Conservation (phyloP, 2,329 filamentous ascomycete genomes). For the Fonsecaea monophora region DNA sequence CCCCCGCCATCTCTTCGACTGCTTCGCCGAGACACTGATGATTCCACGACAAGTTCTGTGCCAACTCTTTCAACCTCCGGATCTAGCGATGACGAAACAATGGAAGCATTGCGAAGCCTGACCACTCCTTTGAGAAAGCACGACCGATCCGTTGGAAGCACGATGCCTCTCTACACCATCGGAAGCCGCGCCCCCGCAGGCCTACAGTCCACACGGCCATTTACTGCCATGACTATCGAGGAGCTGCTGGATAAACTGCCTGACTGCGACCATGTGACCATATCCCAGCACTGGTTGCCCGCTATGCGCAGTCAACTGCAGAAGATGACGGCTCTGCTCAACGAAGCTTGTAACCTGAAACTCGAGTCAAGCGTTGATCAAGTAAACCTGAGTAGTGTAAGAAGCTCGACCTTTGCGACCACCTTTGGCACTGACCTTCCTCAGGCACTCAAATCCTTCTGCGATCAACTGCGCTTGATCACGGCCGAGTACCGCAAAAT, state of each 20-base stretch:
- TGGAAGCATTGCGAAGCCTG: conserved; percentile 32
- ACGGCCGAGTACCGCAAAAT: conserved; percentile 29
- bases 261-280: conserved; percentile 15
- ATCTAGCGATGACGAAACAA: conserved; percentile 26
- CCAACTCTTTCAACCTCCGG: conserved; percentile 25
- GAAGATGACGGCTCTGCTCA: conserved; percentile 28
- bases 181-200: conserved; percentile 18
- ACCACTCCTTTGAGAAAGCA: conserved; percentile 31
- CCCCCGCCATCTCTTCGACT: conserved; percentile 32
- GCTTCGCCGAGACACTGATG: conserved; percentile 28
- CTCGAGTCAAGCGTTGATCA: conserved; percentile 26
- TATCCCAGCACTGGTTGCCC: conserved; percentile 34
- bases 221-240: conserved; percentile 34
- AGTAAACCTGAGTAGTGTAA: conserved; percentile 22
- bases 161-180: conserved; percentile 28
- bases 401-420: neutral
- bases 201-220: conserved; percentile 27
- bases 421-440: conserved; percentile 15
- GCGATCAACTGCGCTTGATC: conserved; percentile 27
- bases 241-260: conserved; percentile 32
- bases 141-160: conserved; percentile 24
- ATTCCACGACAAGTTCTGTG: conserved; percentile 24
- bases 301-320: conserved; percentile 30
- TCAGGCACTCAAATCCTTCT: conserved; percentile 30
- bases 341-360: conserved; percentile 28